Evolutionary conservation across 441 rosid genomes (phyloP).

Genomic region (Melastoma candidum): DNA sequence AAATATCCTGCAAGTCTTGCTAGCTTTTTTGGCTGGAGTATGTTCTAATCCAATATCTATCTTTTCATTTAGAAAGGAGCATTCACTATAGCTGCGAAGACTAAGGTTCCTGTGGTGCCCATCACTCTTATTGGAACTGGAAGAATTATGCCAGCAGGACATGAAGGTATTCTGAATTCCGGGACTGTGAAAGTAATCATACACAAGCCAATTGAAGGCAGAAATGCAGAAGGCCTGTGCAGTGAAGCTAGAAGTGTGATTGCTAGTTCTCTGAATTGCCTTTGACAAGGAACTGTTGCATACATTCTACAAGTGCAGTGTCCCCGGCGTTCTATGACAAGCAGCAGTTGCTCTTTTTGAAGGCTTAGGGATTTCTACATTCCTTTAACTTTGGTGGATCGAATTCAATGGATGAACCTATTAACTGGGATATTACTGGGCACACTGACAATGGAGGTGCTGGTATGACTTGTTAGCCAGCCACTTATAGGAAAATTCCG

Average conservation of each 20-base stretch:
- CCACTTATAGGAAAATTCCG: too few species aligned
- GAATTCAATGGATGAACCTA: too few species aligned
- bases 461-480: too few species aligned
- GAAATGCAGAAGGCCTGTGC: constrained; percentile 46
- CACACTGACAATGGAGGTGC: too few species aligned
- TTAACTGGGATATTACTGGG: too few species aligned
- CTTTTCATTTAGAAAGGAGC: constrained; percentile 73
- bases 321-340: too few species aligned
- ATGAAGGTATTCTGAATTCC: constrained; percentile 51
- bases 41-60: constrained; percentile 12
- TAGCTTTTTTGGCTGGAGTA: not conserved
- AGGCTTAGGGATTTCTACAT: too few species aligned
- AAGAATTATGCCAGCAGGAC: constrained; percentile 72
- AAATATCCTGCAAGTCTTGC: too few species aligned
- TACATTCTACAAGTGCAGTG: too few species aligned
- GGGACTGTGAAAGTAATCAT: constrained; percentile 63
- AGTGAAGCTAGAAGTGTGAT: constrained; percentile 53
- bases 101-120: constrained; percentile 68
- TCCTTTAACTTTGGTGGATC: too few species aligned
- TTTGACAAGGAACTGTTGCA: constrained; percentile 22
- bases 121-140: constrained; percentile 84
- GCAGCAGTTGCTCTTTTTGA: too few species aligned
- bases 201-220: constrained; percentile 66
- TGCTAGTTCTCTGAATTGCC: constrained; percentile 33
- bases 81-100: constrained; percentile 78